phyloP scores from a whole-genome alignment of 2,329 filamentous ascomycete genomes.

The Botrytis fabae region DNA sequence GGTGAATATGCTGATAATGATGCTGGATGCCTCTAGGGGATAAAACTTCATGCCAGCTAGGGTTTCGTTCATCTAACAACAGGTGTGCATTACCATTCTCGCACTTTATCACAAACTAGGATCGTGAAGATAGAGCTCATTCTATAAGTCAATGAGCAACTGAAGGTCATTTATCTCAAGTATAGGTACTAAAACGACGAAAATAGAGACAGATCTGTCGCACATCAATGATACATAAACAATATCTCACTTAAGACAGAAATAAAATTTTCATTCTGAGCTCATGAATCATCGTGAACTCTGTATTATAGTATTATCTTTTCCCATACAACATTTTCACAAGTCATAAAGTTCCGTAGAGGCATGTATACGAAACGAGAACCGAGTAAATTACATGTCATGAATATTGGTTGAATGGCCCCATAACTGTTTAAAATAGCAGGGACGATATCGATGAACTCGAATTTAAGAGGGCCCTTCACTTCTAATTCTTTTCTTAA shows the following conservation, averaged over 20 bases:
- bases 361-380: accelerated
- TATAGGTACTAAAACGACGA: not conserved
- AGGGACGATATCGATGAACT: not conserved
- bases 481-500: not conserved
- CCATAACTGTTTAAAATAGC: not conserved
- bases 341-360: not conserved
- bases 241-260: not conserved
- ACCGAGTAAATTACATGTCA: not conserved
- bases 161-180: not conserved
- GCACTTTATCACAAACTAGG: not conserved
- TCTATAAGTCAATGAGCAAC: not conserved
- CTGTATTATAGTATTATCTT: not conserved
- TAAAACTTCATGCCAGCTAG: not conserved
- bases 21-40: accelerated
- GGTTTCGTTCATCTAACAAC: not conserved
- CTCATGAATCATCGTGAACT: not conserved
- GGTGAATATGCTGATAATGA: not conserved
- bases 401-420: not conserved
- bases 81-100: not conserved
- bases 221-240: not conserved
- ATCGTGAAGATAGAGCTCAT: not conserved
- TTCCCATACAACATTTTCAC: not conserved
- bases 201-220: not conserved
- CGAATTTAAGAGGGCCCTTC: no score
- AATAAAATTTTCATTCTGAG: not conserved